Conservation (phyloP, 1,284 basidiomycete species). For the Heterobasidion parviporum region DNA sequence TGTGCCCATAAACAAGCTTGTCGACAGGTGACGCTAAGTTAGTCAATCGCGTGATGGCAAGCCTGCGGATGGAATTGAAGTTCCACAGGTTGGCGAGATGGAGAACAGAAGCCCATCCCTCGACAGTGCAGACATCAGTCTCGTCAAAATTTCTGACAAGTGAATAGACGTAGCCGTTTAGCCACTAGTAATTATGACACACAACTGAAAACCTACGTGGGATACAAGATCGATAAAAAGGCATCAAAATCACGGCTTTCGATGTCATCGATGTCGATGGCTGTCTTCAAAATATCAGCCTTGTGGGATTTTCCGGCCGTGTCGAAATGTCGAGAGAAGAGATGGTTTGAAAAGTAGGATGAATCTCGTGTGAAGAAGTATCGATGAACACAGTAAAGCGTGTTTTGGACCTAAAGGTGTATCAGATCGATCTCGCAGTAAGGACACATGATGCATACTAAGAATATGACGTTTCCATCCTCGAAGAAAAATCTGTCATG, state of each 20-base stretch:
- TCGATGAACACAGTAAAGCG: slow-evolving; percentile 8
- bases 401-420: slow-evolving; percentile 2
- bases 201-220: slow-evolving; percentile 6
- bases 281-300: not conserved
- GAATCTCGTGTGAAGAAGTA: slow-evolving; percentile 9
- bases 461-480: slow-evolving; percentile 2
- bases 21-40: slow-evolving; percentile 6
- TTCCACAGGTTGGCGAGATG: slow-evolving; percentile 9
- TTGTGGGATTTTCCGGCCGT: not conserved
- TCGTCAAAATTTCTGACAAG: slow-evolving; percentile 7
- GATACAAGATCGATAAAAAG: slow-evolving; percentile 11
- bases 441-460: not conserved
- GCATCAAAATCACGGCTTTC: slow-evolving; percentile 8
- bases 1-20: slow-evolving; percentile 6
- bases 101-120: slow-evolving; percentile 10
- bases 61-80: slow-evolving; percentile 9
- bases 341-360: not conserved
- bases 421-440: not conserved
- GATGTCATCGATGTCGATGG: not conserved
- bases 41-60: slow-evolving; percentile 5
- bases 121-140: slow-evolving; percentile 2
- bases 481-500: slow-evolving; percentile 4
- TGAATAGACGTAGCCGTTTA: not conserved
- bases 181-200: not conserved
- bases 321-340: not conserved